Evolutionary conservation across 2,329 filamentous ascomycete genomes (phyloP), one percentile per base, ranked within the genome.

Genomic region (Venturia oleaginea): DNA sequence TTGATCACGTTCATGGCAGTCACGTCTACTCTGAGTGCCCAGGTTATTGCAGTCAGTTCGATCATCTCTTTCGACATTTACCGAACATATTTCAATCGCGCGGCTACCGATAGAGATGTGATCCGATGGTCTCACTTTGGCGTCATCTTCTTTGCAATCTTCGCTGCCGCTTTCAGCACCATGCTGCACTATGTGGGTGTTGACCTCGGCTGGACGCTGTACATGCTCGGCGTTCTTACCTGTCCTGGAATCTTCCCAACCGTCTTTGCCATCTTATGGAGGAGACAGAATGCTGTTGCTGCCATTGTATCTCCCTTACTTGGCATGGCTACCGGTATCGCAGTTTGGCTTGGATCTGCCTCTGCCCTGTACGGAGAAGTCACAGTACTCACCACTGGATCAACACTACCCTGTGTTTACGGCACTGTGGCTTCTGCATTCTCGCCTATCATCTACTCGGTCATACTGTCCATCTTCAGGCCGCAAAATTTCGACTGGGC

Each of bases 31-130:
- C 75, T 81, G 2, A 81, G 78, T 0, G 80, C 81, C 0, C 80
- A 83, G 55, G 77, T 83, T 1, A 82, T 83, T 59, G 80, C 81
- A 0, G 80, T 82, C 2, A 81, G 78, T 4, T 82, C 80, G 0
- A 83, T 83, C 61, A 77, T 83, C 60, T 80, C 77, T 59, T 84
- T 83, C 61, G 81, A 83, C 55, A 79, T 83, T 1, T 83, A 83
- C 68, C 74, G 80, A 0, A 77, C 77, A 19, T 83, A 83, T 66
- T 73, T 82, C 67, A 81, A 82, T 62, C 73, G 71, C 3, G 65
- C 65, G 0, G 81, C 81, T 0, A 77, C 75, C 0, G 80, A 84
- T 63, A 69, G 71, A 0, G 78, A 84, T 37, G 73, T 82, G 0
- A 83, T 84, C 46, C 77, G 77, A 0, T 79, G 79, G 72, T 81